Evolutionary conservation across 176 grass and related monocot genomes (phyloP).

Genomic region (Eragrostis curvula): DNA sequence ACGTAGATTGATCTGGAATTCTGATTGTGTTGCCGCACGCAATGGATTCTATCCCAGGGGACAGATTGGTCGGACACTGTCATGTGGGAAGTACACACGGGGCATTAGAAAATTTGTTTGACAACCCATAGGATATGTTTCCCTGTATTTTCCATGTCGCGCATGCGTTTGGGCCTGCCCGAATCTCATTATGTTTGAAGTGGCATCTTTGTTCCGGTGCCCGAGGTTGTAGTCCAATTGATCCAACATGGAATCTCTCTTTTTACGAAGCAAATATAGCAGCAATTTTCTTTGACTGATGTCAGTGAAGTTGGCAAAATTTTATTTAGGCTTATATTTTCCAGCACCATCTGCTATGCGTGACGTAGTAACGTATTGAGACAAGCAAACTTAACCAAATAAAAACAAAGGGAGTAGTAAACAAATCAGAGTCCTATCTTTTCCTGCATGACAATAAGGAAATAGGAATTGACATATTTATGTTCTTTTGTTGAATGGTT

Average conservation of each 20-base stretch:
- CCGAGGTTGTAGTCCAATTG: background rate
- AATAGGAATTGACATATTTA: background rate
- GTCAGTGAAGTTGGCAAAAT: slow-evolving; percentile 4
- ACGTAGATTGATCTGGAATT: slow-evolving; percentile 9
- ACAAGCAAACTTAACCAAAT: background rate
- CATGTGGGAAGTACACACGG: slow-evolving; percentile 30
- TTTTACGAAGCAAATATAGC: background rate
- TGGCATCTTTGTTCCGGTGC: slow-evolving; percentile 4
- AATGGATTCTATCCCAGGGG: background rate
- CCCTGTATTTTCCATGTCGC: slow-evolving; percentile 12
- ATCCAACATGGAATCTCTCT: background rate
- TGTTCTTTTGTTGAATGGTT: slow-evolving; percentile 12
- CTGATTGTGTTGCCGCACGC: slow-evolving; percentile 1
- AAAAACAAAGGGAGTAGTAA: background rate
- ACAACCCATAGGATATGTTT: slow-evolving; percentile 25
- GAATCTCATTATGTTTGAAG: background rate
- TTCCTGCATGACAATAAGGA: background rate
- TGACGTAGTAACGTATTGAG: background rate
- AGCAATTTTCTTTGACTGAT: background rate
- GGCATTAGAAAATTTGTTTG: slow-evolving; percentile 33
- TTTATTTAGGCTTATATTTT: background rate
- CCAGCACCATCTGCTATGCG: background rate
- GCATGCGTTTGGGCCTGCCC: background rate
- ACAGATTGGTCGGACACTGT: background rate
- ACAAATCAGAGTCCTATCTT: background rate